These are phyloP conservation scores for Nosema muscidifuracis DNA, from an alignment of 371 early-diverging fungal species.

Conservation along the genomic window DNA sequence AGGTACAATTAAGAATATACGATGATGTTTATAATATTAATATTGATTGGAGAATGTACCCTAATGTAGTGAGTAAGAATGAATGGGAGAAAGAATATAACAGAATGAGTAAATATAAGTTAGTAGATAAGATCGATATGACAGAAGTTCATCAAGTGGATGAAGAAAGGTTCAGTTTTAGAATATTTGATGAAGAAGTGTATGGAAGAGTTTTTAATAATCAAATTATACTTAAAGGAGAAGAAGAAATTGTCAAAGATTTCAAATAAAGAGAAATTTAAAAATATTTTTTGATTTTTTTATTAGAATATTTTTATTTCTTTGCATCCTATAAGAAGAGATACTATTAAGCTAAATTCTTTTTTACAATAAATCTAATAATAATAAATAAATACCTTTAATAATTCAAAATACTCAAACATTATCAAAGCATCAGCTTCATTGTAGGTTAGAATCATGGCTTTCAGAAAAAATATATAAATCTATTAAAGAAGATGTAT, in stretches of 20 bases:
- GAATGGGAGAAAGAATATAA: slow-evolving; percentile 3
- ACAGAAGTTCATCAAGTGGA: neutral
- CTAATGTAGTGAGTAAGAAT: neutral
- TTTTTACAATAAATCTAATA: no score
- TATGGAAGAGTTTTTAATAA: slow-evolving; percentile 2
- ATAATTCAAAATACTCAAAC: no score
- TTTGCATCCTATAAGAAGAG: no score
- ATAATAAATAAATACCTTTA: no score
- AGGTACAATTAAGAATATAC: neutral
- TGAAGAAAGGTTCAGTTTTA: slow-evolving; percentile 5
- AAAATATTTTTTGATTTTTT: no score
- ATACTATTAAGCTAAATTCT: no score
- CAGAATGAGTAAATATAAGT: neutral
- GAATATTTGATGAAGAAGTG: slow-evolving; percentile 1
- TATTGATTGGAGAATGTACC: neutral
- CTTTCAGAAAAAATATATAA: no score
- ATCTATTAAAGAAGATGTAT: no score
- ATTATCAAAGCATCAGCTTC: no score
- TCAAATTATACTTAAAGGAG: slow-evolving; percentile 7
- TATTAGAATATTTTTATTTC: no score
- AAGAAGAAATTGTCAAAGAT: neutral
- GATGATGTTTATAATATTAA: neutral
- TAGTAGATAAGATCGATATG: neutral
- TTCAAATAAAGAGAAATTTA: no score
- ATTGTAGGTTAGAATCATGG: no score